phyloP scores from a whole-genome alignment of 148 eudicot species.

The Beta vulgaris region DNA sequence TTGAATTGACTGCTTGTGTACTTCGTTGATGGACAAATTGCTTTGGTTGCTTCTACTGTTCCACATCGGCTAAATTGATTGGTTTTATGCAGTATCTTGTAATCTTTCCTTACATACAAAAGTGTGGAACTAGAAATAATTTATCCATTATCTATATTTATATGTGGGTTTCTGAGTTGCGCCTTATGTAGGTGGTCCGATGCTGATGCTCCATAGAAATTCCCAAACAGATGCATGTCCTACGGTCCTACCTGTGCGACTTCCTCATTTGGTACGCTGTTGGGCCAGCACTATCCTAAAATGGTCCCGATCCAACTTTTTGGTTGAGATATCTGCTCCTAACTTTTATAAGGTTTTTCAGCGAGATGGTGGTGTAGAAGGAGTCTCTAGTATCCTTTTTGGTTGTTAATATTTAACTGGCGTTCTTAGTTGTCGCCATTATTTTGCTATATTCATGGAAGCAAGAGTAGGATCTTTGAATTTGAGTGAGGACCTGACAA shows the following conservation, averaged over 20 bases:
- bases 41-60: neutral
- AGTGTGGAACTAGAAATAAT: neutral
- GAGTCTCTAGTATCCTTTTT: too few relatives aligned
- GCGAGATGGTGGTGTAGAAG: neutral
- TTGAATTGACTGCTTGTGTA: neutral
- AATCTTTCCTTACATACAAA: neutral
- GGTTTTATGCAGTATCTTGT: neutral
- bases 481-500: too few relatives aligned
- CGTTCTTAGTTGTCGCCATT: too few relatives aligned
- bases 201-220: neutral
- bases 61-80: neutral
- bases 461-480: too few relatives aligned
- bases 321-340: neutral
- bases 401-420: too few relatives aligned
- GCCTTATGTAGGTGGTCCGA: neutral
- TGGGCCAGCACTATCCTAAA: neutral
- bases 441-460: too few relatives aligned
- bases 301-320: neutral
- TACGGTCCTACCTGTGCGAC: neutral
- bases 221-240: neutral
- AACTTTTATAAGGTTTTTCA: neutral
- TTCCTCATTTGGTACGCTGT: neutral
- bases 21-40: neutral
- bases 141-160: neutral
- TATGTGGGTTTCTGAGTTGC: neutral